These are phyloP conservation scores for Musa troglodytarum DNA, from an alignment of 176 grass and related monocot genomes.

Conservation along the genomic window DNA sequence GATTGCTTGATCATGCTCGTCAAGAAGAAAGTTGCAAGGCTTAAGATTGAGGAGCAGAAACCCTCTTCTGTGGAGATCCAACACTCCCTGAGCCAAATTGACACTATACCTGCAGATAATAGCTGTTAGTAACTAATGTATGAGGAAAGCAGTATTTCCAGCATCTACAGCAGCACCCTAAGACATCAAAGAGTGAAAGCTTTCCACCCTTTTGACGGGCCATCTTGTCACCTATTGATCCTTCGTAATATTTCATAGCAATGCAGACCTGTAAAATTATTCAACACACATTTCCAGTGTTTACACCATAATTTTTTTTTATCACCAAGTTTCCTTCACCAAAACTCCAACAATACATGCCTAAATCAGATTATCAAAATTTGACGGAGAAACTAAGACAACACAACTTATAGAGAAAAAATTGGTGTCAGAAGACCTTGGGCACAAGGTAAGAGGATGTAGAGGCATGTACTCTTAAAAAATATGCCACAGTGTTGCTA, in stretches of 20 bases:
- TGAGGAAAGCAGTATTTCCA: no score
- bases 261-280: conserved; percentile 66
- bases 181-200: conserved; percentile 66
- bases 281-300: background rate
- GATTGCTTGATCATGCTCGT: conserved; percentile 42
- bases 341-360: background rate
- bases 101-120: conserved; percentile 56
- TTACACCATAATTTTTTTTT: background rate
- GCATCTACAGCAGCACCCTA: conserved; percentile 36
- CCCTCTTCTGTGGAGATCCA: conserved; percentile 62
- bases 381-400: no score
- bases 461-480: no score
- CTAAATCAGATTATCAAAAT: background rate
- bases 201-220: conserved; percentile 84
- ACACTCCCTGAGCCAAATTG: conserved; percentile 65
- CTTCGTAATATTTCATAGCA: conserved; percentile 94
- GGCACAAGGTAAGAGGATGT: no score
- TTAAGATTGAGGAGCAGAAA: conserved; percentile 80
- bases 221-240: conserved; percentile 89
- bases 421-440: no score
- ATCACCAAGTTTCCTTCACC: background rate
- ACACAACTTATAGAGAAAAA: no score
- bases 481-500: no score
- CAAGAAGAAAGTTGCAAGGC: conserved; percentile 84
- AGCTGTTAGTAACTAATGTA: background rate